phyloP scores from a whole-genome alignment of 139 green algal species.

The Micractinium conductrix region DNA sequence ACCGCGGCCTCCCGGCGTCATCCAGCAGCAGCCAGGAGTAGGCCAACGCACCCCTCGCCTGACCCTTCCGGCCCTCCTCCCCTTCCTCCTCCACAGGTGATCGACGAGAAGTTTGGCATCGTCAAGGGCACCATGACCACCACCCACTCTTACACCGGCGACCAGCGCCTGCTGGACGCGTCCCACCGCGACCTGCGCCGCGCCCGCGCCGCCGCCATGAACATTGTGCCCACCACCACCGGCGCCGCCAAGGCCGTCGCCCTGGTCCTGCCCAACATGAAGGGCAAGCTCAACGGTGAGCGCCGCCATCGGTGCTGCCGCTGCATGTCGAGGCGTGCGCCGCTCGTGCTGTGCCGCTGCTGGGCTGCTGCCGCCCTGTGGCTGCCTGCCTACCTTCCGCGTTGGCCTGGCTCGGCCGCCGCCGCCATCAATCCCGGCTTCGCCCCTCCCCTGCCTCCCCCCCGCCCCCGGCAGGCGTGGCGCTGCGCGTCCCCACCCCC shows the following conservation, averaged over 20 bases:
- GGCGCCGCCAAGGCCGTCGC: slow-evolving; percentile 98
- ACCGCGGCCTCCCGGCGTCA: no score
- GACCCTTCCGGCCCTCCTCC: not conserved
- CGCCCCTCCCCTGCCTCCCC: not conserved
- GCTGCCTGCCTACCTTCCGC: not conserved
- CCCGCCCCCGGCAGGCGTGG: slow-evolving; percentile 74
- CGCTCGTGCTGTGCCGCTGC: not conserved
- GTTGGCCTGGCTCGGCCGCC: not conserved
- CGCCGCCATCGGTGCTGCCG: no score
- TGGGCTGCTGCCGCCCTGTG: not conserved
- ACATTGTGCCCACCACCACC: slow-evolving; percentile 99
- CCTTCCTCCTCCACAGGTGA: slow-evolving; percentile 69
- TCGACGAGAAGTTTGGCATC: slow-evolving; percentile 99
- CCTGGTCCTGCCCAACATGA: slow-evolving; percentile 93
- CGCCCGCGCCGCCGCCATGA: slow-evolving; percentile 95
- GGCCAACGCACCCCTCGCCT: not conserved
- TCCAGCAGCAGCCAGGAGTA: no score
- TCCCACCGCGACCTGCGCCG: slow-evolving; percentile 90
- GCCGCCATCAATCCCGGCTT: not conserved
- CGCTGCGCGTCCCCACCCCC: slow-evolving; percentile 98
- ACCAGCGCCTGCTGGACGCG: slow-evolving; percentile 98
- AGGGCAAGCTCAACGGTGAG: slow-evolving; percentile 94
- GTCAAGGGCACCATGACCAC: slow-evolving; percentile 99
- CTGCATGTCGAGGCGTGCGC: not conserved
- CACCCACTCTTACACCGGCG: slow-evolving; percentile 99